Conservation (phyloP, 2,329 filamentous ascomycete genomes). For the Fusarium sulawesiense region DNA sequence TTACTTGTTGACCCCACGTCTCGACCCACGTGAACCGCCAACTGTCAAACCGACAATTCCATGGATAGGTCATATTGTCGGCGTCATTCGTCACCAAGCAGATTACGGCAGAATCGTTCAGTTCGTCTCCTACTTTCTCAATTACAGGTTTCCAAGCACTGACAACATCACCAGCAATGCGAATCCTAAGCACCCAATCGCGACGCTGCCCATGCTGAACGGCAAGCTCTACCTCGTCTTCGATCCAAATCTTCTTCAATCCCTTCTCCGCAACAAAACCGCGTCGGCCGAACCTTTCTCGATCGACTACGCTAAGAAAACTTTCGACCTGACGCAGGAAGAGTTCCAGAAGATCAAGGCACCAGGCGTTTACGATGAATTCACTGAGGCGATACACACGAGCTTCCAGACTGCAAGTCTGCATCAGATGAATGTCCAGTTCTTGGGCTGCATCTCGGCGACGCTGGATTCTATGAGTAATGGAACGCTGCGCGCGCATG, state of each 20-base stretch:
- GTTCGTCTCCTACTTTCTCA: constrained; percentile 43
- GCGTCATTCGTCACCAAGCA: constrained; percentile 52
- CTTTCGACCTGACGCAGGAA: constrained; percentile 52
- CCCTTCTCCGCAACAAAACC: constrained; percentile 54
- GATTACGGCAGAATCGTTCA: constrained; percentile 54
- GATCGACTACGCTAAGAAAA: constrained; percentile 51
- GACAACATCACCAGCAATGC: constrained; percentile 32
- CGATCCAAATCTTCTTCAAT: constrained; percentile 53
- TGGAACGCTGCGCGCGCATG: neutral
- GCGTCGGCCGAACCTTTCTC: constrained; percentile 58
- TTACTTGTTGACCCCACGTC: constrained; percentile 29
- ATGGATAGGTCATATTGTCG: constrained; percentile 59
- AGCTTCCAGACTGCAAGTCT: constrained; percentile 51
- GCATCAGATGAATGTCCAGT: constrained; percentile 43
- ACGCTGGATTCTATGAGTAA: constrained; percentile 28
- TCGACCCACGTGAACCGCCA: constrained; percentile 56
- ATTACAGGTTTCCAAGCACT: neutral
- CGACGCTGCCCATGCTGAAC: constrained; percentile 58
- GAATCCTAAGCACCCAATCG: constrained; percentile 49
- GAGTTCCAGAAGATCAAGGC: constrained; percentile 42
- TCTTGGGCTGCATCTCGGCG: constrained; percentile 24
- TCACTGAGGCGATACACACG: constrained; percentile 49
- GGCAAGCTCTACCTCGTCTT: constrained; percentile 59
- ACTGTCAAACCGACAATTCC: constrained; percentile 55
- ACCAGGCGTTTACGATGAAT: constrained; percentile 38